A percentile compares a stretch with the other conserved stretches of the same genome.
phyloP scores from a whole-genome alignment of 495 filamentous ascomycete genomes.

The Neurospora sp. region DNA sequence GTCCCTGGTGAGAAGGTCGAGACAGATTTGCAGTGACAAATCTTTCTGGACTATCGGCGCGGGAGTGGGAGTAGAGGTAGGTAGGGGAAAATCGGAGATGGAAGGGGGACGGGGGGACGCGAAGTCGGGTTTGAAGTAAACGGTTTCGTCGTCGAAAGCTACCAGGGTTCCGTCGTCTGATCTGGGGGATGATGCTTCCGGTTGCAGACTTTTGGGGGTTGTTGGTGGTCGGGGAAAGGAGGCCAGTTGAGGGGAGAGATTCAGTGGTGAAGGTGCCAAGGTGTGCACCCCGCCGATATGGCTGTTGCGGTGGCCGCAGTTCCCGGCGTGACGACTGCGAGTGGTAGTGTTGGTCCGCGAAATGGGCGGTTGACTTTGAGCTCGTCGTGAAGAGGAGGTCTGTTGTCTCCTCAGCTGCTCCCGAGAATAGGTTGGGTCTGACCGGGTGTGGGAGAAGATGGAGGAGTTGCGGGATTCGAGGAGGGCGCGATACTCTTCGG shows the following conservation, averaged over 20 bases:
- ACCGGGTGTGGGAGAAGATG: slow-evolving; percentile 9
- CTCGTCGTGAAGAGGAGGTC: not conserved
- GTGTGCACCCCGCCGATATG: not conserved
- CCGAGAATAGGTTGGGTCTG: slow-evolving; percentile 9
- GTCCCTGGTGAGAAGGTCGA: slow-evolving; percentile 33
- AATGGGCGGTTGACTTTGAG: not conserved
- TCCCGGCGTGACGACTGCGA: not conserved
- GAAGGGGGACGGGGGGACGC: slow-evolving; percentile 17
- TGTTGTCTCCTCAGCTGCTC: not conserved
- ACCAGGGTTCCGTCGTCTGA: slow-evolving; percentile 38
- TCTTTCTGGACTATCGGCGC: not conserved
- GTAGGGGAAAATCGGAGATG: not conserved
- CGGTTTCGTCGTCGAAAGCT: slow-evolving; percentile 30
- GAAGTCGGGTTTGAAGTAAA: slow-evolving; percentile 30
- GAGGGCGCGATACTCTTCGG: slow-evolving; percentile 34
- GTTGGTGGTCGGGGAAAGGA: not conserved
- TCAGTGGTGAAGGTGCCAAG: not conserved
- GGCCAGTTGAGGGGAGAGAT: not conserved
- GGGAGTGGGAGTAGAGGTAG: not conserved
- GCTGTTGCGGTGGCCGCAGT: not conserved
- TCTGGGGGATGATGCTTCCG: slow-evolving; percentile 18
- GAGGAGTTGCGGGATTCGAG: slow-evolving; percentile 23
- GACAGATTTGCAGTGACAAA: slow-evolving; percentile 23
- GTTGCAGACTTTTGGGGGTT: slow-evolving; percentile 2
- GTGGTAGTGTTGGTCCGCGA: not conserved